Evolutionary conservation across 257 asterid species (phyloP), one percentile per base, ranked within the genome.

Genomic region (Nemophila menziesii): DNA sequence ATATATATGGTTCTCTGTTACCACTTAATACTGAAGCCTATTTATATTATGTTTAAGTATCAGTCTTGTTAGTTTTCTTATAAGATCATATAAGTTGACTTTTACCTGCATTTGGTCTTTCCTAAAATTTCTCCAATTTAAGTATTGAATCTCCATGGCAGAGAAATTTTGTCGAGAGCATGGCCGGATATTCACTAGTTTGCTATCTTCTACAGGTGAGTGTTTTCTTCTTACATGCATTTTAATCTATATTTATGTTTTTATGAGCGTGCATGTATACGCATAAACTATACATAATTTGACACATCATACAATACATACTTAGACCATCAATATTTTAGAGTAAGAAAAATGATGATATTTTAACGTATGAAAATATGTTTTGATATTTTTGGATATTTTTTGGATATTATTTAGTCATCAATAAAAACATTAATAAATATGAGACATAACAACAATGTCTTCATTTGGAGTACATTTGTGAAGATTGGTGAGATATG

Each of bases 151-250:
- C 50, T 19, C 43, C 48, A 38, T 37, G 43, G 61, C 72, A 74
- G 82, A 67, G 94, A 65, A 89, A 89, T 69, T 89, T 89, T 49
- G 98, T 89, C 13, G 98, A 89, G 65, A 89, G 98, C 90, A 89
- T 89, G 95, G 98, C 98, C 26, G 98, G 98, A 49, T 89, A 89
- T 72, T 89, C 98, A 57, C 69, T 89, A 17, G 98, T 89, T 51
- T 89, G 98, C 75, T 89, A 89, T 72, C 90, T 89, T 49, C 65
- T 89, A 71, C 98, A 89, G 80, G 80, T 72, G 40, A 19, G 22
- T 16, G 20, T 11, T 47, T 53, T 55, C 29, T 45, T 19, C 8
- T 11, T 37, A 19, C 37, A 21, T 22, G 55, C 16, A 12, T 26
- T n/a, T 39, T 17, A 45, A 10, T 14, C 5, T 20, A 14, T 43